phyloP scores from a whole-genome alignment of 2,329 filamentous ascomycete species.

The Arthroderma uncinatum region DNA sequence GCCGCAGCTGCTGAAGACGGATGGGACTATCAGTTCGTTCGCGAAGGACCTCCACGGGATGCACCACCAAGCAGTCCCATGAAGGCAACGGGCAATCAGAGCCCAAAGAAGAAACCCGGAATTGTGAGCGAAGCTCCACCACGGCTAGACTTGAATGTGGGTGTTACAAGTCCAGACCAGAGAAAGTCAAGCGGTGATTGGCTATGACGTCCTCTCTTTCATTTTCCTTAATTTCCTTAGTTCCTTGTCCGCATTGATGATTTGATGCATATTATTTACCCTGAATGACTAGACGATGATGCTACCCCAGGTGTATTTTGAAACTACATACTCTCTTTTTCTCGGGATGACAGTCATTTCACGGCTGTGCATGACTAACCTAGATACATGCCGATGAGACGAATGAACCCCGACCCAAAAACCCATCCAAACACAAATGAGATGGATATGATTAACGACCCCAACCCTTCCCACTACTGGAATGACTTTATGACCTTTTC shows the following conservation, averaged over 20 bases:
- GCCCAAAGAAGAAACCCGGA: constrained; percentile 33
- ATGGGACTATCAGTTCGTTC: constrained; percentile 73
- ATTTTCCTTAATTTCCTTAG: background rate
- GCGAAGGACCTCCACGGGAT: constrained; percentile 40
- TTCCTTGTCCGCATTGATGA: background rate
- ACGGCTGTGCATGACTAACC: background rate
- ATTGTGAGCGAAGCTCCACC: constrained; percentile 43
- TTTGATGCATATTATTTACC: background rate
- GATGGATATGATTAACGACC: constrained; percentile 5
- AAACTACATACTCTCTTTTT: background rate
- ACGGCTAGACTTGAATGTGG: constrained; percentile 40
- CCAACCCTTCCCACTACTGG: background rate
- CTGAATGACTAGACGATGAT: background rate
- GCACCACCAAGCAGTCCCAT: constrained; percentile 37
- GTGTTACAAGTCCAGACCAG: background rate
- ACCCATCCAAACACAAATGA: background rate
- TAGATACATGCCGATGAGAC: background rate
- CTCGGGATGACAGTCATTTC: background rate
- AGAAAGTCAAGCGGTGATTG: constrained; percentile 1
- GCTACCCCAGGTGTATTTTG: background rate
- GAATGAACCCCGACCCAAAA: background rate
- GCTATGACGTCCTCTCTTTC: constrained; percentile 3
- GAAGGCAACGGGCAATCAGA: constrained; percentile 26
- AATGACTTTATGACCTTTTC: constrained; percentile 1
- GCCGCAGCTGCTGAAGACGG: constrained; percentile 75